Evolutionary conservation across 176 grass and related monocot species (phyloP), one percentile per base, ranked within the genome.

Genomic region (Carex myosuroides): DNA sequence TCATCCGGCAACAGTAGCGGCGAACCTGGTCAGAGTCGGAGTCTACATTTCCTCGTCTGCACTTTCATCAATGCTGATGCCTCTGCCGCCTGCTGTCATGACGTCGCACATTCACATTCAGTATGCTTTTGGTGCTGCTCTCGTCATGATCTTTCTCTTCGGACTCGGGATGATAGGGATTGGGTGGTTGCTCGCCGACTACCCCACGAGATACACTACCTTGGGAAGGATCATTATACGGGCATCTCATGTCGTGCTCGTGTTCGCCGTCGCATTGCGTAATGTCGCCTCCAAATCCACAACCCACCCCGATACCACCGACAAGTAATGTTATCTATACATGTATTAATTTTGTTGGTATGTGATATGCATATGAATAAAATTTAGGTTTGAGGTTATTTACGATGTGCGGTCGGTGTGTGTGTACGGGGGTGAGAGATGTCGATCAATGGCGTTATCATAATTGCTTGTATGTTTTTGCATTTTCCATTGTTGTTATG

Each of bases 111-210:
- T 22, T 48, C 5, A 17, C 37, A n/a, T 75, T 48, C 70, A 21
- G 35, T 61, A 22, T 9, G 7, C n/a, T 22, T 61, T 61, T n/a
- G 0, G 35, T 13, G 14, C 53, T 7, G 14, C 41, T 50, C 70
- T 75, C 21, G 8, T 20, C 4, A 1, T 75, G 3, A 39, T 75
- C 39, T n/a, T 54, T 21, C 3, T 75, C 39, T 75, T 75, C 12
- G 70, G 70, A 75, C 8, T 75, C 6, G 70, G 70, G 41, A 75
- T 75, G 70, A 53, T 75, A 75, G 11, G 33, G 8, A 39, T 75
- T 48, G 46, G 70, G 1, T 75, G 70, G 41, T 11, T 52, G 41
- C 35, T 75, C 8, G 13, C 37, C 3, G 70, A 53, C 6, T 16
- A 48, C 3, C 14, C 70, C 3, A 20, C 16, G 2, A 48, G 20